phyloP scores from a whole-genome alignment of 2,329 filamentous ascomycete species.

The Ceratocystiopsis minuta region DNA sequence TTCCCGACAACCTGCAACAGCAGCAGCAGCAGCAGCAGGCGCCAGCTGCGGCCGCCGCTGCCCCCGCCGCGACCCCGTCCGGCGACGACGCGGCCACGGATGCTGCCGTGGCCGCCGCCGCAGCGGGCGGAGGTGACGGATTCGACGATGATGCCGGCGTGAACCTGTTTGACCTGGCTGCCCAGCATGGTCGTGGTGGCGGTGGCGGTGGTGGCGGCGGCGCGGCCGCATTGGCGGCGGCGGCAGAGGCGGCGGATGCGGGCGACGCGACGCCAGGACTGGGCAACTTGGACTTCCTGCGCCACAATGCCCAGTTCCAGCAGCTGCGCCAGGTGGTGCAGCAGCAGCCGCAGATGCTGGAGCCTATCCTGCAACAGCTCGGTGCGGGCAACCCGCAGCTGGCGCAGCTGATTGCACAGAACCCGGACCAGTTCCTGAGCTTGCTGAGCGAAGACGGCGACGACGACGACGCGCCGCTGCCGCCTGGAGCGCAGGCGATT shows the following conservation, averaged over 20 bases:
- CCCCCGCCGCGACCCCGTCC: constrained; percentile 17
- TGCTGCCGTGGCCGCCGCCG: constrained; percentile 23
- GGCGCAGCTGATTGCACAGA: constrained; percentile 75
- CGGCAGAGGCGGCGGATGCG: constrained; percentile 30
- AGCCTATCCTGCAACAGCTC: constrained; percentile 92
- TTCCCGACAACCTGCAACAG: constrained; percentile 58
- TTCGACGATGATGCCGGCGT: constrained; percentile 49
- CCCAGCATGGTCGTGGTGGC: constrained; percentile 43
- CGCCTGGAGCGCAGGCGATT: constrained; percentile 77
- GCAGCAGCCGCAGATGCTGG: constrained; percentile 94
- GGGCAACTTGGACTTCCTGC: constrained; percentile 79
- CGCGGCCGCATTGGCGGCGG: constrained; percentile 23
- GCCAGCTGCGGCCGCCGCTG: constrained; percentile 9
- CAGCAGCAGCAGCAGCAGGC: constrained; percentile 14
- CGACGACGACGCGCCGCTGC: constrained; percentile 58
- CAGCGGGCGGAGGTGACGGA: constrained; percentile 23
- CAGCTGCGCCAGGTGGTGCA: constrained; percentile 94
- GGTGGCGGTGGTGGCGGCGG: constrained; percentile 22
- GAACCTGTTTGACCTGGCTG: constrained; percentile 86
- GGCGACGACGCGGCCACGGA: constrained; percentile 16
- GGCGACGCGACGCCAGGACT: constrained; percentile 31
- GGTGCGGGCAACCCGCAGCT: constrained; percentile 88
- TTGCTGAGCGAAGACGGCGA: constrained; percentile 77
- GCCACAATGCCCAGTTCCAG: constrained; percentile 94
- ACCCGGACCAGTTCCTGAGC: constrained; percentile 85